phyloP scores from a whole-genome alignment of 352 stramenopile species.

The Phytophthora citrophthora region DNA sequence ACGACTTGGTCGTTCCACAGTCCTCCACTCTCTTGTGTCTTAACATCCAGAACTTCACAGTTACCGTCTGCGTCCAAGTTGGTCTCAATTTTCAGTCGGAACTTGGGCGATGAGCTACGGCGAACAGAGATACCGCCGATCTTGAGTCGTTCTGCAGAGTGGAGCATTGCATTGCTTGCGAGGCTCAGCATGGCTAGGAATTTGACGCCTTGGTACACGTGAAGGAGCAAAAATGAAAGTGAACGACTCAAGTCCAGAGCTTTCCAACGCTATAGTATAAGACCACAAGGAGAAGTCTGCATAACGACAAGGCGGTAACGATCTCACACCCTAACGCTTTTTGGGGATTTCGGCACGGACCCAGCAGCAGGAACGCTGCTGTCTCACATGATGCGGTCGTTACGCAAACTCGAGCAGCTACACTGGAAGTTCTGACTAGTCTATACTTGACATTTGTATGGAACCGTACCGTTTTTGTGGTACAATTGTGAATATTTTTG shows the following conservation, averaged over 20 bases:
- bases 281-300: conserved; percentile 1
- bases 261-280: neutral
- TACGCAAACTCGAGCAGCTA: too few relatives aligned
- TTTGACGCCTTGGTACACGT: neutral
- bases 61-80: conserved; percentile 18
- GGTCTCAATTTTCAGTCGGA: conserved; percentile 33
- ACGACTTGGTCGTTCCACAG: conserved; percentile 26
- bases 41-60: conserved; percentile 5
- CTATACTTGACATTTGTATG: conserved; percentile 2
- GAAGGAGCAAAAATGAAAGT: conserved; percentile 22
- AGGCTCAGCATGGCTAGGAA: conserved; percentile 18
- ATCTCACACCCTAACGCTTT: conserved; percentile 4
- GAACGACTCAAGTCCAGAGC: neutral
- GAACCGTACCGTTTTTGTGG: neutral
- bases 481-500: neutral
- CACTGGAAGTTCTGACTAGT: conserved; percentile 1
- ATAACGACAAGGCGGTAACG: neutral
- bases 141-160: conserved; percentile 18
- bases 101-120: conserved; percentile 14
- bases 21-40: conserved; percentile 3
- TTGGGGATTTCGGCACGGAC: neutral
- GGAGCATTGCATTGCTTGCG: conserved; percentile 14
- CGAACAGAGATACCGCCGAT: conserved; percentile 29
- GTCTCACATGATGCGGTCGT: too few relatives aligned
- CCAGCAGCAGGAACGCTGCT: neutral